These are phyloP conservation scores for Roridomyces roridus DNA, from an alignment of 768 basidiomycete genomes.

Conservation along the genomic window DNA sequence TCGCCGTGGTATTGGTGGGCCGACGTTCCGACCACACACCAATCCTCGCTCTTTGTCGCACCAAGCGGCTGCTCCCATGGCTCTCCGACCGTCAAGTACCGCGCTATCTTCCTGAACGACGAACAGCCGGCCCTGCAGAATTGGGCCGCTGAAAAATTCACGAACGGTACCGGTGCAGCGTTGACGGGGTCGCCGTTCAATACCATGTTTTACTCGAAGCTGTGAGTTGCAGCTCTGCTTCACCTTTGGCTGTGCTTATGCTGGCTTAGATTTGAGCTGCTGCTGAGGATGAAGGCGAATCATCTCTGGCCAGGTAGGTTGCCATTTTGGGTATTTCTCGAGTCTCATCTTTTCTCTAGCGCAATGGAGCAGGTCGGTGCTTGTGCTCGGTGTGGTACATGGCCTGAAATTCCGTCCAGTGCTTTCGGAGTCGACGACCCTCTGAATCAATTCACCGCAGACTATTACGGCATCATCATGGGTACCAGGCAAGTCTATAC, in stretches of 20 bases:
- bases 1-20: slow-evolving; percentile 84
- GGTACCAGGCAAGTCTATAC: slow-evolving; percentile 56
- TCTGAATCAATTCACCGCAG: slow-evolving; percentile 65
- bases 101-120: slow-evolving; percentile 78
- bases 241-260: background rate
- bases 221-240: slow-evolving; percentile 41
- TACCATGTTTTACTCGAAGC: slow-evolving; percentile 60
- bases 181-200: slow-evolving; percentile 66
- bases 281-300: slow-evolving; percentile 72
- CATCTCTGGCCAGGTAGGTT: slow-evolving; percentile 70
- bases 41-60: slow-evolving; percentile 54
- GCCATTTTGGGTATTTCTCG: background rate
- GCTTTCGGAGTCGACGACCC: slow-evolving; percentile 66
- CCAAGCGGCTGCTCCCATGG: slow-evolving; percentile 59
- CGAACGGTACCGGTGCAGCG: slow-evolving; percentile 60
- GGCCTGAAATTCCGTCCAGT: slow-evolving; percentile 27
- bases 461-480: slow-evolving; percentile 73
- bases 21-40: slow-evolving; percentile 68
- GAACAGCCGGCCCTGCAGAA: slow-evolving; percentile 75
- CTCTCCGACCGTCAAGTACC: slow-evolving; percentile 69
- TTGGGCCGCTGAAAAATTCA: slow-evolving; percentile 76
- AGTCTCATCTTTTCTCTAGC: slow-evolving; percentile 29
- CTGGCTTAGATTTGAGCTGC: slow-evolving; percentile 60
- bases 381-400: background rate
- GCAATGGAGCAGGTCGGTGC: slow-evolving; percentile 47